phyloP scores from a whole-genome alignment of 345 rosid genomes.

The Brassica cretica region DNA sequence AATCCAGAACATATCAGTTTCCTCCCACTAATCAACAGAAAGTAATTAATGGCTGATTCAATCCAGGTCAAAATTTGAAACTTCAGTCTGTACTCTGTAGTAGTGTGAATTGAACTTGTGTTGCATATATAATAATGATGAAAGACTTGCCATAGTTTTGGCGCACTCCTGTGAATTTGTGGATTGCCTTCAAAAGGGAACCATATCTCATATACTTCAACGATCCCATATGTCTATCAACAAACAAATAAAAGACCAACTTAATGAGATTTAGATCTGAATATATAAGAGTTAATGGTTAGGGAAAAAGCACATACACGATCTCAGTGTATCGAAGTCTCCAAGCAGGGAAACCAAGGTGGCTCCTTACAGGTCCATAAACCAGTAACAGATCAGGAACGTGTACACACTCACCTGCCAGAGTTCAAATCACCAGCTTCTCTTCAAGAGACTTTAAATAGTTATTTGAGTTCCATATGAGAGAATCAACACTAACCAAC shows the following conservation, averaged over 20 bases:
- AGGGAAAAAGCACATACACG: conserved; percentile 47
- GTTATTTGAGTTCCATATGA: neutral
- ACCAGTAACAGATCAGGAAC: conserved; percentile 83
- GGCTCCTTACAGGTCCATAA: conserved; percentile 87
- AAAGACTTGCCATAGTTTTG: conserved; percentile 77
- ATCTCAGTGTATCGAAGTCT: conserved; percentile 89
- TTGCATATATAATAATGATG: neutral
- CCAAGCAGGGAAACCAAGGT: conserved; percentile 95
- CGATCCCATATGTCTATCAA: conserved; percentile 78
- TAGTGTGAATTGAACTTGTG: neutral
- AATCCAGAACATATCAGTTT: conserved; percentile 3
- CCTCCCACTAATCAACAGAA: neutral
- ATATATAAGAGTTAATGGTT: neutral
- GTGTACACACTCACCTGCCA: conserved; percentile 62
- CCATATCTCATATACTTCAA: conserved; percentile 40
- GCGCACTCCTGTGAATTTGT: conserved; percentile 68
- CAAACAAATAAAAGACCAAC: conserved; percentile 13
- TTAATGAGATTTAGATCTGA: conserved; percentile 14
- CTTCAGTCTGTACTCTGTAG: neutral
- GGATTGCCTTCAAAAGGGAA: conserved; percentile 66
- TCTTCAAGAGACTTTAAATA: neutral
- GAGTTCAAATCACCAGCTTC: conserved; percentile 26
- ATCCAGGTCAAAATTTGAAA: neutral
- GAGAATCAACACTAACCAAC: conserved; percentile 57
- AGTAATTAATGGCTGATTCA: neutral